A percentile compares a stretch with the other conserved stretches of the same genome.
phyloP scores from a whole-genome alignment of 2,329 filamentous ascomycete genomes.

The Fusarium humuli region DNA sequence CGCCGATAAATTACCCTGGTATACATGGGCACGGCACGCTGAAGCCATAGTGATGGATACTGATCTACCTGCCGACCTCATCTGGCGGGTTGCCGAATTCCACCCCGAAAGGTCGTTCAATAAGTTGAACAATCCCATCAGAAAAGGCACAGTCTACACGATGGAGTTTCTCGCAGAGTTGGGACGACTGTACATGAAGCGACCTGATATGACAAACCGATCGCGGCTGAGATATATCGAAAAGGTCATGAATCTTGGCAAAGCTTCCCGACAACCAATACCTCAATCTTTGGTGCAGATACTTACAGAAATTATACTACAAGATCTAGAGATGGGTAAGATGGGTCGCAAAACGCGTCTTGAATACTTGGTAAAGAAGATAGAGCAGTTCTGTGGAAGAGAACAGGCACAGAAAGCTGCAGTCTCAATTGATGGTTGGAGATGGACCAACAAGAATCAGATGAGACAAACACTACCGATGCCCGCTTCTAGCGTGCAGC shows the following conservation, averaged over 20 bases:
- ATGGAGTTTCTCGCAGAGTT: constrained; percentile 49
- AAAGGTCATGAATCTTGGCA: constrained; percentile 43
- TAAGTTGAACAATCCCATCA: constrained; percentile 1
- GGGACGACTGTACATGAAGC: constrained; percentile 47
- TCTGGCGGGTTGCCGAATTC: constrained; percentile 49
- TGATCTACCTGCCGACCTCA: constrained; percentile 31
- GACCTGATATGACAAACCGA: constrained; percentile 46
- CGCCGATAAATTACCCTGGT: constrained; percentile 49
- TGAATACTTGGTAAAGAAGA: constrained; percentile 48
- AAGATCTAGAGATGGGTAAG: constrained; percentile 52
- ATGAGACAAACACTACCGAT: not conserved
- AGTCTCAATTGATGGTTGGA: constrained; percentile 38
- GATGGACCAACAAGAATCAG: constrained; percentile 34
- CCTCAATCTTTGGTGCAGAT: constrained; percentile 45
- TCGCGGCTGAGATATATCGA: constrained; percentile 49
- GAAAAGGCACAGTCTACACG: constrained; percentile 14
- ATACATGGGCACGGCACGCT: constrained; percentile 49
- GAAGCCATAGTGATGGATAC: constrained; percentile 51
- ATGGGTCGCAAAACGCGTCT: constrained; percentile 49
- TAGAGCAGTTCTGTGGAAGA: constrained; percentile 44
- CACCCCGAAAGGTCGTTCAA: constrained; percentile 6
- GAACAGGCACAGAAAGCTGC: constrained; percentile 32
- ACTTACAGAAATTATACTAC: constrained; percentile 46
- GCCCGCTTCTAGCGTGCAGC: not conserved
- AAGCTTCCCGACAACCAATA: constrained; percentile 39